A percentile compares a stretch with the other conserved stretches of the same genome.
Conservation (phyloP, 2,329 filamentous ascomycete genomes). For the Aspergillus novofumigatus region DNA sequence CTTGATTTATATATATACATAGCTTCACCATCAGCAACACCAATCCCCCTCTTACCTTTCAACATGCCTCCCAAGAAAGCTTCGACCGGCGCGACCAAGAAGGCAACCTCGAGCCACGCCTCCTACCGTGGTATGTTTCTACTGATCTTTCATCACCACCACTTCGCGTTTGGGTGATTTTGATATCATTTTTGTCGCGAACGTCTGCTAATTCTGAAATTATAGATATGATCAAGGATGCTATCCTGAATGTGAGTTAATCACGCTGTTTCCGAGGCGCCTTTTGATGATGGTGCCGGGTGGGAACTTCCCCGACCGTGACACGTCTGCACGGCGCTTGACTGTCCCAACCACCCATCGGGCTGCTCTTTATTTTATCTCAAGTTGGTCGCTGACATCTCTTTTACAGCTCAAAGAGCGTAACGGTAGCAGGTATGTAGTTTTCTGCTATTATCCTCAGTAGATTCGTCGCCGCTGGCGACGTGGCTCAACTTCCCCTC, state of each 20-base stretch:
- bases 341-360: constrained; percentile 23
- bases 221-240: constrained; percentile 70
- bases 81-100: constrained; percentile 53
- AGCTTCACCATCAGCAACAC: constrained; percentile 6
- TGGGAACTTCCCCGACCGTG: constrained; percentile 32
- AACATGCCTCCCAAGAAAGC: constrained; percentile 66
- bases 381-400: constrained; percentile 45
- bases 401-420: constrained; percentile 62
- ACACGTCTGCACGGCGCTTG: constrained; percentile 26
- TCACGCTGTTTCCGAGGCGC: constrained; percentile 45
- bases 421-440: constrained; percentile 63
- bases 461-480: constrained; percentile 9
- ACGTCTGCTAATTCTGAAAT: constrained; percentile 48
- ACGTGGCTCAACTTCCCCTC: constrained; percentile 13
- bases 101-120: constrained; percentile 55
- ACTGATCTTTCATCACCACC: constrained; percentile 41
- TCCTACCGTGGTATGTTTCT: constrained; percentile 62
- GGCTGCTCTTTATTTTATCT: constrained; percentile 18
- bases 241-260: constrained; percentile 65
- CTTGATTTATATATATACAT: constrained; percentile 10
- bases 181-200: constrained; percentile 47
- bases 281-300: constrained; percentile 35
- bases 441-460: constrained; percentile 17
- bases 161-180: constrained; percentile 42
- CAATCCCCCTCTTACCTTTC: constrained; percentile 16